Base-by-base conservation (phyloP, 495 filamentous ascomycete genomes). In the Penicillium maclennaniae region DNA sequence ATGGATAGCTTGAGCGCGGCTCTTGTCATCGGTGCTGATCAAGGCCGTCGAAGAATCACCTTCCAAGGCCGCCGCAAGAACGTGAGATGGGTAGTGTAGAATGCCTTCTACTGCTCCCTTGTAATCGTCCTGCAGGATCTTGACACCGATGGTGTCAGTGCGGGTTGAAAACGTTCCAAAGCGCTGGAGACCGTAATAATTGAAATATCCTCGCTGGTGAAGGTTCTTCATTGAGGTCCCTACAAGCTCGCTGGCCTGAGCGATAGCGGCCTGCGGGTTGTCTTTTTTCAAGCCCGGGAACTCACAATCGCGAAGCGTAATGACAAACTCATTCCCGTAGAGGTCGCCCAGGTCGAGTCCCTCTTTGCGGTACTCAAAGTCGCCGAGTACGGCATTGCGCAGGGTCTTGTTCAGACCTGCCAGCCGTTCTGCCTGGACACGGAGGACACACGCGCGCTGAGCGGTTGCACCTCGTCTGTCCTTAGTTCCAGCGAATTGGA, bases 151-250 rank as follows among this genome's bases (percentile, higher is more conserved):
- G 1, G 80, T 79, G 56, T 96, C 87, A 1, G 93, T 97, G 5
- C 89, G 83, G 6, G 85, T 86, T 4, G 79, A 69, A 67, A 91
- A 92, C 4, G 89, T 87, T 21, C 93, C 93, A 59, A 98, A 98
- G 12, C 93, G 84, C 70, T 98, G 93, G 3, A 97, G 81, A 14
- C 93, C 93, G 54, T 87, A 98, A 73, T 97, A 97, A 68, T 98
- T 97, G 67, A 97, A 83, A 71, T 95, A 98, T 0, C 93, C 93
- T 14, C 82, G 72, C 41, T 80, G 66, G 46, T 69, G 68, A 8
- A 91, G 74, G 25, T 76, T 73, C 43, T 70, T 62, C 40, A 87
- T 68, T 7, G 83, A 73, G 2, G 74, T 62, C 12, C 69, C 71
- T 6, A 97, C 76, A 38, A 87, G 68, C 6, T 79, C 70, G 12